Evolutionary conservation across 1,139 yeast species (phyloP).

Genomic region (Geotrichum bryndzae): DNA sequence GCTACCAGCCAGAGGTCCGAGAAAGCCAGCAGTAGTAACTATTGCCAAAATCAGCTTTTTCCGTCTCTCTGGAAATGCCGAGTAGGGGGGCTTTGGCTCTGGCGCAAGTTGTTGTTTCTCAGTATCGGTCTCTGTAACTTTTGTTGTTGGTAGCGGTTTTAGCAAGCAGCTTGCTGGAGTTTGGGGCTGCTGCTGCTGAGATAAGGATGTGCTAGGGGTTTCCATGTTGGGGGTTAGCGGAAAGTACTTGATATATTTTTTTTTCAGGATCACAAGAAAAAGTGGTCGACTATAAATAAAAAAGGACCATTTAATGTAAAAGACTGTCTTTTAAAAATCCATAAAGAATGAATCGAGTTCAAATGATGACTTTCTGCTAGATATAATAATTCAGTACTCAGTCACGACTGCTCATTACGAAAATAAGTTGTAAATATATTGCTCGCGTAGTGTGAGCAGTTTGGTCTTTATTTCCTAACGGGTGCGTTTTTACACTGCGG

Average conservation of each 20-base stretch:
- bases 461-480: not conserved
- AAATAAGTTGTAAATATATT: not conserved
- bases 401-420: not conserved
- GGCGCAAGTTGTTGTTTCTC: not conserved
- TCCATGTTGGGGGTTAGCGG: not conserved
- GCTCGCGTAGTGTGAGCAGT: not conserved
- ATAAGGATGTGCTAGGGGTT: not conserved
- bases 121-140: not conserved
- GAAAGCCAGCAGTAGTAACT: constrained; percentile 47
- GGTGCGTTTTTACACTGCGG: not conserved
- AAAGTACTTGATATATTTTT: not conserved
- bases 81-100: constrained; percentile 9
- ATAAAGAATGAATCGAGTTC: too few species aligned
- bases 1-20: constrained; percentile 57
- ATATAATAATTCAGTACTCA: not conserved
- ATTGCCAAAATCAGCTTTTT: constrained; percentile 33
- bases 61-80: constrained; percentile 22
- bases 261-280: not conserved
- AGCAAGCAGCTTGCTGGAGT: not conserved
- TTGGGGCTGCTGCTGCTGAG: not conserved
- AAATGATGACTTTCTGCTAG: too few species aligned
- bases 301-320: not conserved
- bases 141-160: not conserved
- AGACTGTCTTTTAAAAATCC: not conserved
- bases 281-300: not conserved